Conservation (phyloP, 306 rosid species). For the Castanea mollissima region DNA sequence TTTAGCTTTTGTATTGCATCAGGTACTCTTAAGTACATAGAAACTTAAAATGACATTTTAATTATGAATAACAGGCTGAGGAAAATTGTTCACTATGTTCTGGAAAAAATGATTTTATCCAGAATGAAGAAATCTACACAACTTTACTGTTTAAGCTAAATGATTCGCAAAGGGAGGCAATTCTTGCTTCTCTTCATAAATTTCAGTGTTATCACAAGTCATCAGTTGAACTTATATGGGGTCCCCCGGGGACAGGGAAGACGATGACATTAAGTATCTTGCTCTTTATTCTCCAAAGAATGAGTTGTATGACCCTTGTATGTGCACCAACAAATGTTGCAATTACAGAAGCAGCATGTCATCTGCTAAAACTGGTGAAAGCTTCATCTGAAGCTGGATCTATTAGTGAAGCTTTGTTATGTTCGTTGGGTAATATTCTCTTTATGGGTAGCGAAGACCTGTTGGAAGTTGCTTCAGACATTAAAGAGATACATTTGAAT, state of each 20-base stretch:
- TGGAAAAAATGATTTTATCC: neutral
- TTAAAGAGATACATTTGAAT: conserved; percentile 58
- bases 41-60: no score
- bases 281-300: conserved; percentile 41
- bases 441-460: conserved; percentile 63
- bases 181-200: conserved; percentile 50
- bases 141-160: conserved; percentile 35
- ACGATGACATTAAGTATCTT: conserved; percentile 54
- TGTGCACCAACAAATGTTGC: conserved; percentile 92
- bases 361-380: conserved; percentile 48
- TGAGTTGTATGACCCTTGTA: conserved; percentile 48
- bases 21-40: no score
- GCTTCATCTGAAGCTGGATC: conserved; percentile 20
- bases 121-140: neutral
- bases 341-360: conserved; percentile 56
- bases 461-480: conserved; percentile 52
- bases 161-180: conserved; percentile 50
- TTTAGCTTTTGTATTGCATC: neutral
- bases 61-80: conserved; percentile 31
- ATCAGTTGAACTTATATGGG: conserved; percentile 66
- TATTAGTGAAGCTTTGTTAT: conserved; percentile 20
- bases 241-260: conserved; percentile 89
- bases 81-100: conserved; percentile 26
- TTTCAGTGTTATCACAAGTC: conserved; percentile 24
- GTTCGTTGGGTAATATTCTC: conserved; percentile 54